Conservation (phyloP, 768 basidiomycete species). For the Leccinum rimulosum region DNA sequence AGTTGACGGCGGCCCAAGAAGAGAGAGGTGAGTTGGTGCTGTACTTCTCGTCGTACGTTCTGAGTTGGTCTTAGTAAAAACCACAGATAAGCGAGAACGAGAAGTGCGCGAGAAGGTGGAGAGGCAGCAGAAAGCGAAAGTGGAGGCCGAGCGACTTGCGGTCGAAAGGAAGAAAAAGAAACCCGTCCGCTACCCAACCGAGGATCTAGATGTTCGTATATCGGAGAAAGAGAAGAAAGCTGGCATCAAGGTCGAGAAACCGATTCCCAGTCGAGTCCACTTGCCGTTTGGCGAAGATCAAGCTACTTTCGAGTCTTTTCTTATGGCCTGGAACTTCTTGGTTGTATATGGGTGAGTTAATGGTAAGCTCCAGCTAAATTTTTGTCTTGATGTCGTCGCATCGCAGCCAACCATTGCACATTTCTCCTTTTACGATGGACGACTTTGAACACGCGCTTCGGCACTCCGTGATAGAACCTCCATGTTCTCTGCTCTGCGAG, state of each 20-base stretch:
- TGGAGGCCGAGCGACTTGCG: constrained; percentile 68
- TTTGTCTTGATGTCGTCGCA: constrained; percentile 9
- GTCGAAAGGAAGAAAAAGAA: constrained; percentile 87
- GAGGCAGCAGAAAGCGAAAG: constrained; percentile 60
- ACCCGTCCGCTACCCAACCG: constrained; percentile 87
- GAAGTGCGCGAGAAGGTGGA: constrained; percentile 71
- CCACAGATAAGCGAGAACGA: constrained; percentile 62
- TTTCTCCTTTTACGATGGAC: constrained; percentile 89
- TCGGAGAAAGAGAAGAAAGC: constrained; percentile 82
- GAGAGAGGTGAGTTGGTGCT: constrained; percentile 55
- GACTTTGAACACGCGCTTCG: constrained; percentile 87
- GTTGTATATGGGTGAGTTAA: constrained; percentile 83
- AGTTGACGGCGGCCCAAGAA: constrained; percentile 68
- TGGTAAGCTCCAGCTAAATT: not conserved
- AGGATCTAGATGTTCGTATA: constrained; percentile 82
- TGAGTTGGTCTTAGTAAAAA: constrained; percentile 24
- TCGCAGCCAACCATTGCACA: constrained; percentile 75
- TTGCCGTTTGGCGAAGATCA: constrained; percentile 69
- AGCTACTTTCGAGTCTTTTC: constrained; percentile 74
- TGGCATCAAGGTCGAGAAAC: constrained; percentile 66
- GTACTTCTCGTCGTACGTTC: constrained; percentile 6
- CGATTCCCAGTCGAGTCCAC: constrained; percentile 55
- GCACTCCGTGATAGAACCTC: constrained; percentile 65
- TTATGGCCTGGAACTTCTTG: constrained; percentile 93
- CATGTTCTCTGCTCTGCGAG: constrained; percentile 80